Conservation (phyloP, 2,329 filamentous ascomycete genomes). For the Fusarium abutilonis region DNA sequence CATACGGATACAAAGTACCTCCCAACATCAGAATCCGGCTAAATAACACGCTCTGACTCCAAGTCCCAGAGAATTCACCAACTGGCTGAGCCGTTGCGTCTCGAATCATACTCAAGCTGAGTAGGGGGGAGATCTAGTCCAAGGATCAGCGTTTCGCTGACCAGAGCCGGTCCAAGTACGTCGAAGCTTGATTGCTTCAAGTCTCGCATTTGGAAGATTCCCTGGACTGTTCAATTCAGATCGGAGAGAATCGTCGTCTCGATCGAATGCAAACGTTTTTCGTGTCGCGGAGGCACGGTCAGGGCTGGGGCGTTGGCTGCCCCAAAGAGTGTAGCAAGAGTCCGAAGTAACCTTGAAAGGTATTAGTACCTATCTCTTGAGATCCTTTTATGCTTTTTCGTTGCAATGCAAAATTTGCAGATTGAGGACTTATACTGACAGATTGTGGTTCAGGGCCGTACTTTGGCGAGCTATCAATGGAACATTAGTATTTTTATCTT, state of each 20-base stretch:
- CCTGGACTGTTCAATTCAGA: fast-evolving
- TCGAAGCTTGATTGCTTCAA: neutral
- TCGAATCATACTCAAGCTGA: neutral
- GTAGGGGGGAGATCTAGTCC: neutral
- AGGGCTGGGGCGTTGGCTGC: neutral
- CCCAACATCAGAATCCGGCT: too few relatives aligned
- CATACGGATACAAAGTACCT: neutral
- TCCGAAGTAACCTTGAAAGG: neutral
- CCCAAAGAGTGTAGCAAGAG: neutral
- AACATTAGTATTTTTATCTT: neutral
- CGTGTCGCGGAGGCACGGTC: too few relatives aligned
- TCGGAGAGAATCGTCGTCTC: neutral
- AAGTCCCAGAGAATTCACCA: neutral
- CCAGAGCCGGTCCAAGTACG: neutral
- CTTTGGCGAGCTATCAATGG: neutral
- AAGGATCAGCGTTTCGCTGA: too few relatives aligned
- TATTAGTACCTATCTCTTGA: neutral
- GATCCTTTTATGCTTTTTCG: neutral
- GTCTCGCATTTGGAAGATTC: fast-evolving
- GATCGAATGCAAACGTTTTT: fast-evolving
- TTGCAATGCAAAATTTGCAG: neutral
- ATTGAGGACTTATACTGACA: neutral
- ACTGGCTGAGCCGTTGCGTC: neutral
- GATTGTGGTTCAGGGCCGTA: too few relatives aligned
- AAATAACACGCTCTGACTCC: neutral